Percentiles rank a stretch among this genome's conserved stretches.
Conservation (phyloP, 331 rosid genomes). For the Pyrus hybrid region DNA sequence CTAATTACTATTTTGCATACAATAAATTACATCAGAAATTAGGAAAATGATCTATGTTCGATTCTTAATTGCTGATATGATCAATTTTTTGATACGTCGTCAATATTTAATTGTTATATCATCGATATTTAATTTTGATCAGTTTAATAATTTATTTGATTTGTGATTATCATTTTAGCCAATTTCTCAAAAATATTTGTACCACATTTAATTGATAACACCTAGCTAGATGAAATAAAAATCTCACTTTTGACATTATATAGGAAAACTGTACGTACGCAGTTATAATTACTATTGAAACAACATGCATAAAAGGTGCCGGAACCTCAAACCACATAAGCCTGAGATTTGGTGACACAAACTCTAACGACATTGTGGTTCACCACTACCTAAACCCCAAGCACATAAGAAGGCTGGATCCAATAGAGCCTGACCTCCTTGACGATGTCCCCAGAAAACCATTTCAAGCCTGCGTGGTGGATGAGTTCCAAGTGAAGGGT, state of each 20-base stretch:
- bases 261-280: slow-evolving; percentile 61
- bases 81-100: no score
- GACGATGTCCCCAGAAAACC: slow-evolving; percentile 70
- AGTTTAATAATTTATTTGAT: no score
- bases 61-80: no score
- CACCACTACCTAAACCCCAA: slow-evolving; percentile 45
- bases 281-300: slow-evolving; percentile 37
- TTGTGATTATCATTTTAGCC: no score
- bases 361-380: slow-evolving; percentile 52
- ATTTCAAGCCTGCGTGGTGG: slow-evolving; percentile 74
- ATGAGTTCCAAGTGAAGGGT: slow-evolving; percentile 50
- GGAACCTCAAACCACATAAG: slow-evolving; percentile 58
- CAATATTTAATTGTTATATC: no score
- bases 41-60: no score
- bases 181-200: neutral
- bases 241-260: neutral
- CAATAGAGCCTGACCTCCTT: slow-evolving; percentile 44
- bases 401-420: slow-evolving; percentile 49
- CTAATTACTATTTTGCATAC: neutral
- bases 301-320: slow-evolving; percentile 79
- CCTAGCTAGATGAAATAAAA: no score
- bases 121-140: no score
- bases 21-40: no score
- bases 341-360: slow-evolving; percentile 70
- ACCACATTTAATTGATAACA: neutral